Evolutionary conservation across 2,329 filamentous ascomycete species (phyloP).

Genomic region (Onygenales sp.): DNA sequence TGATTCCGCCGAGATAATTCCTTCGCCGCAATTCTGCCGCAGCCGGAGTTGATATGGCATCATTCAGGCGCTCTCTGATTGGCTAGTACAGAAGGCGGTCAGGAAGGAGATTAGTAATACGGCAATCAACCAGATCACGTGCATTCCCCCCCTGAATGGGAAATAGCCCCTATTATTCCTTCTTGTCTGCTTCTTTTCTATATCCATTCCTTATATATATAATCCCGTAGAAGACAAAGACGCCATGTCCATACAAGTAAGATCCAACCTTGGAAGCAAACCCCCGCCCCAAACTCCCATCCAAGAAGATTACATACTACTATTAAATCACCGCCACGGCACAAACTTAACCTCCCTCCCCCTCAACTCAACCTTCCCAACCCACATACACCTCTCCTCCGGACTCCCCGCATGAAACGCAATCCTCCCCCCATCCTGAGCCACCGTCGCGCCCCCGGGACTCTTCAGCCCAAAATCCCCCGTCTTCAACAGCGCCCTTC

Average conservation of each 20-base stretch:
- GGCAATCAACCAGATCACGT: neutral
- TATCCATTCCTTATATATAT: too few relatives aligned
- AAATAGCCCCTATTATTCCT: too few relatives aligned
- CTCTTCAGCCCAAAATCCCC: slow-evolving; percentile 11
- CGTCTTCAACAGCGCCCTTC: slow-evolving; percentile 23
- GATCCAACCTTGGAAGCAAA: too few relatives aligned
- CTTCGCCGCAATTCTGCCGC: neutral
- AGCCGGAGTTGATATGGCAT: neutral
- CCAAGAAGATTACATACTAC: neutral
- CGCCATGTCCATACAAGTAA: too few relatives aligned
- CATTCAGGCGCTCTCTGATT: neutral
- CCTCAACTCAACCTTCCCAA: neutral
- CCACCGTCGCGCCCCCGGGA: neutral
- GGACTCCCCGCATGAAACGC: neutral
- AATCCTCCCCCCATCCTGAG: slow-evolving; percentile 1
- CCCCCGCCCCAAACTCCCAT: neutral
- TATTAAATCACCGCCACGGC: neutral
- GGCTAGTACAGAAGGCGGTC: neutral
- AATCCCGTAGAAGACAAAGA: too few relatives aligned
- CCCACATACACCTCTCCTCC: slow-evolving; percentile 2
- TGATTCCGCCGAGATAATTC: neutral
- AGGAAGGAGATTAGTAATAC: neutral
- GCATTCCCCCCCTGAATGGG: too few relatives aligned
- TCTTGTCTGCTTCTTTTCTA: too few relatives aligned
- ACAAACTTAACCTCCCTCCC: neutral